Percentiles rank a stretch among this genome's conserved stretches.
Evolutionary conservation across 2,329 filamentous ascomycete species (phyloP).

Genomic region (Parafenestella ontariensis): DNA sequence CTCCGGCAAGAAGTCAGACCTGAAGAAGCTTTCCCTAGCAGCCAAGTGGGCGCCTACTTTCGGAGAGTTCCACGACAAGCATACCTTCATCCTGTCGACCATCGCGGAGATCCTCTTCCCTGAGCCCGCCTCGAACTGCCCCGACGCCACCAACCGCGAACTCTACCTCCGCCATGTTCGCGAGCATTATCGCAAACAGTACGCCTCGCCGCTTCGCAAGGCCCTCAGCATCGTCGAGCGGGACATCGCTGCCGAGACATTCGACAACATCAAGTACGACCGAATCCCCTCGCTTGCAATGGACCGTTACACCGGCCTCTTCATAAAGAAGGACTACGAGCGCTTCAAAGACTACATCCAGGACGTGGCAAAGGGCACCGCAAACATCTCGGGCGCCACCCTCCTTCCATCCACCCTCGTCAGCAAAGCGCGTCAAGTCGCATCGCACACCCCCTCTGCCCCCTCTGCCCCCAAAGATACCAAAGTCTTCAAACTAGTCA

Average conservation of each 20-base stretch:
- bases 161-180: conserved; percentile 63
- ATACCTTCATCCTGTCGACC: conserved; percentile 63
- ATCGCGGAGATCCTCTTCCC: conserved; percentile 65
- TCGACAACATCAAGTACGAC: conserved; percentile 63
- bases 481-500: conserved; percentile 7
- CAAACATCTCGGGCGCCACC: conserved; percentile 63
- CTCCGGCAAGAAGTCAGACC: conserved; percentile 49
- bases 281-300: conserved; percentile 65
- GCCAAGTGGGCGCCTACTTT: conserved; percentile 68
- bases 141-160: conserved; percentile 51
- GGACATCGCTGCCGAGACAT: conserved; percentile 56
- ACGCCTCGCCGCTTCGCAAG: conserved; percentile 61
- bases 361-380: conserved; percentile 57
- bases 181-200: conserved; percentile 59
- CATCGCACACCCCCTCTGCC: too few species aligned
- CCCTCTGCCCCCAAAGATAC: neutral
- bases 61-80: conserved; percentile 63
- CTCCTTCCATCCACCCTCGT: conserved; percentile 62
- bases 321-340: conserved; percentile 59
- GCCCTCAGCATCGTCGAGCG: conserved; percentile 63
- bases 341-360: conserved; percentile 60
- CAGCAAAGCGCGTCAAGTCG: conserved; percentile 19
- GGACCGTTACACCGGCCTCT: conserved; percentile 59
- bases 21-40: conserved; percentile 61
- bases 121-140: conserved; percentile 37